Percentiles rank a stretch among this genome's conserved stretches.
Evolutionary conservation across 2,329 filamentous ascomycete genomes (phyloP).

Genomic region (Colletotrichum sp.): DNA sequence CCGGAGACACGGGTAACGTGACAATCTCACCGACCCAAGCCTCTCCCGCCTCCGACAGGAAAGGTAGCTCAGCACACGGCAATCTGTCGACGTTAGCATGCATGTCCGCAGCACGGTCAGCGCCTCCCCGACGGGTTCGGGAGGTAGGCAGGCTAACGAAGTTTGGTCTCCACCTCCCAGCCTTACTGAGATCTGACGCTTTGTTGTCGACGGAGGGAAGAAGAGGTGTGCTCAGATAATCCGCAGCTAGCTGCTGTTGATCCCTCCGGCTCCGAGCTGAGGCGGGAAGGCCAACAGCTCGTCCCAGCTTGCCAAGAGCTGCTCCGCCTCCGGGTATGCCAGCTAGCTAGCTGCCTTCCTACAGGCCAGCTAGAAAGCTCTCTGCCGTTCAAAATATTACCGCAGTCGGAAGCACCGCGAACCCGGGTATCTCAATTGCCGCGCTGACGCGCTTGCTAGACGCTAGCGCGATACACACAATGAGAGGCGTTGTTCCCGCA

Average conservation of each 20-base stretch:
- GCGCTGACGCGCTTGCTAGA: neutral
- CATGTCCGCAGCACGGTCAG: neutral
- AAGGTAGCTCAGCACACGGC: neutral
- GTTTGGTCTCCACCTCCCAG: neutral
- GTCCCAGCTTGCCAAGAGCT: neutral
- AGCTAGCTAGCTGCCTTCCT: neutral
- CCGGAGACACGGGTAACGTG: neutral
- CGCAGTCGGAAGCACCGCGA: neutral
- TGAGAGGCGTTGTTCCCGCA: neutral
- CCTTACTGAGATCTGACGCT: neutral
- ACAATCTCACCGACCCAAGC: neutral
- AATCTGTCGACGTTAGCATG: neutral
- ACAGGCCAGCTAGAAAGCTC: neutral
- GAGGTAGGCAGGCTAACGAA: neutral
- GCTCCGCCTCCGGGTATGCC: neutral
- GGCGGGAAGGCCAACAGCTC: neutral
- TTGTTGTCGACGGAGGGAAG: fast-evolving
- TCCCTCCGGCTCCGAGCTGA: neutral
- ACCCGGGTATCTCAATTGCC: neutral
- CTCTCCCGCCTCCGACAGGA: neutral
- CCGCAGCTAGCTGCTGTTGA: neutral
- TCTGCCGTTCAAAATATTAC: neutral
- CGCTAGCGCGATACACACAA: neutral
- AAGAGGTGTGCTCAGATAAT: neutral
- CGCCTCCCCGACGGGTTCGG: neutral